These are phyloP conservation scores for Mikania micrantha DNA, from an alignment of 129 eudicot species.

Conservation along the genomic window DNA sequence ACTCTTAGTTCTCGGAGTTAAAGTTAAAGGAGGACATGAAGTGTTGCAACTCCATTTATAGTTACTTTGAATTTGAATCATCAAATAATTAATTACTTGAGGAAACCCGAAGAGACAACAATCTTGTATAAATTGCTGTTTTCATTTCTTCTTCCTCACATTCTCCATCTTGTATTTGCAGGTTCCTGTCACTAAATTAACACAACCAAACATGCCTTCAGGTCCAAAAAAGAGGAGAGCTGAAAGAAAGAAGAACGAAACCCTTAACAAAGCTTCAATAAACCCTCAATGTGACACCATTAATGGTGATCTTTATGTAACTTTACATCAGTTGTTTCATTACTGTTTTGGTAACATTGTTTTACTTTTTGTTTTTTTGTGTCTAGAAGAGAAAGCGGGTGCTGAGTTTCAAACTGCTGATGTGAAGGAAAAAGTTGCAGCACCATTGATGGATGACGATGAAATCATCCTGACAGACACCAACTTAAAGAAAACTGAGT, in stretches of 20 bases:
- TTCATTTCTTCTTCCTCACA: neutral
- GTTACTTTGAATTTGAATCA: neutral
- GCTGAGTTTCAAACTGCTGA: neutral
- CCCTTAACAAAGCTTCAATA: neutral
- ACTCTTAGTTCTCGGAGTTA: too few species aligned
- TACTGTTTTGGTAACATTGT: neutral
- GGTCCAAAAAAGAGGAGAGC: conserved; percentile 36
- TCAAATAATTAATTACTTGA: neutral
- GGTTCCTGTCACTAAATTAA: neutral
- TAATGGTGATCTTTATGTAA: neutral
- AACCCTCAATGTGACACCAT: neutral
- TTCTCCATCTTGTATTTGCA: neutral
- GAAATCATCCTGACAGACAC: neutral
- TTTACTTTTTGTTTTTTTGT: neutral
- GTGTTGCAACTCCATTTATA: neutral
- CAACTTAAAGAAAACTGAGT: neutral
- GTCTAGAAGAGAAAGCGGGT: neutral
- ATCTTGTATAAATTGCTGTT: neutral
- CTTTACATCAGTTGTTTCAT: neutral
- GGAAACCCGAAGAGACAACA: neutral
- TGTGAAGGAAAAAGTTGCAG: neutral
- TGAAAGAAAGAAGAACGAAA: conserved; percentile 17
- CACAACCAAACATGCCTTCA: conserved; percentile 23
- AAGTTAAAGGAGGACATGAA: neutral
- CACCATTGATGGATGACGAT: neutral